A percentile compares a stretch with the other conserved stretches of the same genome.
Evolutionary conservation across 345 rosid species (phyloP).

Genomic region (Hevea brasiliensis): DNA sequence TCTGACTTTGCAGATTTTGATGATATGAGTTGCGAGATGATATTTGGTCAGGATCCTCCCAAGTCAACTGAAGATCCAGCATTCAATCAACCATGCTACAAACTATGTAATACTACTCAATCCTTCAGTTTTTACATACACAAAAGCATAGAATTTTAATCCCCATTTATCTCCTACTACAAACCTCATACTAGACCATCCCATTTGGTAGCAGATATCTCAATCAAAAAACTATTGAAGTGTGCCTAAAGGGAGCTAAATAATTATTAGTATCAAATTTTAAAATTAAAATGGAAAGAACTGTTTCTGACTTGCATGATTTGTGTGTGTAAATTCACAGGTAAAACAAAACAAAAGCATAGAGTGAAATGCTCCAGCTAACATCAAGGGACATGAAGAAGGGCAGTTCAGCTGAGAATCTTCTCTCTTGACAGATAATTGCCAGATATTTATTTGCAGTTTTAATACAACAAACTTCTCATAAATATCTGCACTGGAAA

Average conservation of each 20-base stretch:
- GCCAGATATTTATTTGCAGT: neutral
- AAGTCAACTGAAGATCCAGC: slow-evolving; percentile 68
- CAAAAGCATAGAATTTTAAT: neutral
- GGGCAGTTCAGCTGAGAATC: slow-evolving; percentile 2
- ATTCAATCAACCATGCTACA: slow-evolving; percentile 76
- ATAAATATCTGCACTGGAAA: neutral
- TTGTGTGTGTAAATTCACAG: slow-evolving; percentile 43
- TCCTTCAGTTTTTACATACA: neutral
- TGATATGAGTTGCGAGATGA: slow-evolving; percentile 92
- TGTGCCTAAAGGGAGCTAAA: too few relatives aligned
- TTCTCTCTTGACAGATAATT: slow-evolving; percentile 4
- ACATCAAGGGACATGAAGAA: slow-evolving; percentile 11
- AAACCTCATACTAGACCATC: neutral
- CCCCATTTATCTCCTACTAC: neutral
- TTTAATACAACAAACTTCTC: neutral
- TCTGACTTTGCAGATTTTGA: slow-evolving; percentile 77
- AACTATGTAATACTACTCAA: slow-evolving; percentile 54
- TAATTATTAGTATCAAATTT: too few relatives aligned
- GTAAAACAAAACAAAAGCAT: slow-evolving; percentile 61
- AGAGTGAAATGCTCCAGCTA: slow-evolving; percentile 42
- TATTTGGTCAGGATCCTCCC: slow-evolving; percentile 88
- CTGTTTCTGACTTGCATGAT: slow-evolving; percentile 13
- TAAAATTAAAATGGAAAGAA: neutral
- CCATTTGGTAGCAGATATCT: slow-evolving; percentile 4
- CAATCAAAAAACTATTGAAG: too few relatives aligned